phyloP scores from a whole-genome alignment of 768 basidiomycete species.

The Tulasnella calospora region DNA sequence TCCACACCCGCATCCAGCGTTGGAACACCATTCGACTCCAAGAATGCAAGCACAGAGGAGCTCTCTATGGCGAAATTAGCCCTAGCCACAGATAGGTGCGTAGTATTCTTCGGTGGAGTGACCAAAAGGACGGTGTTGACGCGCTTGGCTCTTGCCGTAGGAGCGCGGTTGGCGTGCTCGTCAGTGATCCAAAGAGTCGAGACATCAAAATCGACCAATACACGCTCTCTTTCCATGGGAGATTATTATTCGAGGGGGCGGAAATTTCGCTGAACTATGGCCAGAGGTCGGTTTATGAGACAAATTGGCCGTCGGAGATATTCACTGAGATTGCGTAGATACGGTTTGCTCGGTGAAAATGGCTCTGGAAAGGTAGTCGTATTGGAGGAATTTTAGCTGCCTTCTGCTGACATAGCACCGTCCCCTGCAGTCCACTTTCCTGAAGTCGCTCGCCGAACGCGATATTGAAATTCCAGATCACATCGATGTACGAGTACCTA shows the following conservation, averaged over 20 bases:
- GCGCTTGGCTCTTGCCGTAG: slow-evolving; percentile 40
- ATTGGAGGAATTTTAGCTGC: not conserved
- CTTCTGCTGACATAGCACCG: not conserved
- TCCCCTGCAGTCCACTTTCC: slow-evolving; percentile 74
- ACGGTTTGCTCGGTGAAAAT: slow-evolving; percentile 94
- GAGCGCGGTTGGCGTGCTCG: slow-evolving; percentile 86
- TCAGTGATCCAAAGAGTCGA: slow-evolving; percentile 85
- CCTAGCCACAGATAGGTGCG: slow-evolving; percentile 83
- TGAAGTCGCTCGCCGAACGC: slow-evolving; percentile 90
- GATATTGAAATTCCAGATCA: slow-evolving; percentile 92
- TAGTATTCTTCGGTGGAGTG: slow-evolving; percentile 25
- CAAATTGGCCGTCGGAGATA: not conserved
- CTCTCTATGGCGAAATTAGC: slow-evolving; percentile 85
- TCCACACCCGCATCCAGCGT: slow-evolving; percentile 54
- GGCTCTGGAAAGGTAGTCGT: slow-evolving; percentile 89
- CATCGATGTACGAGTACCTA: slow-evolving; percentile 56
- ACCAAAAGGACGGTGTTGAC: not conserved
- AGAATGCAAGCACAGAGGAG: slow-evolving; percentile 75
- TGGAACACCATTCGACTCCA: slow-evolving; percentile 69
- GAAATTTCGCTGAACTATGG: slow-evolving; percentile 82
- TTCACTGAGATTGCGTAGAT: slow-evolving; percentile 38
- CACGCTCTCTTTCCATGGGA: slow-evolving; percentile 95
- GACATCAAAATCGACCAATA: slow-evolving; percentile 97
- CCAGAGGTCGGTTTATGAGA: slow-evolving; percentile 46
- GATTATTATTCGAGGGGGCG: slow-evolving; percentile 64